Evolutionary conservation across 371 early-diverging fungal genomes (phyloP), one percentile per base, ranked within the genome.

Genomic region (Choanephora cucurbitarum): DNA sequence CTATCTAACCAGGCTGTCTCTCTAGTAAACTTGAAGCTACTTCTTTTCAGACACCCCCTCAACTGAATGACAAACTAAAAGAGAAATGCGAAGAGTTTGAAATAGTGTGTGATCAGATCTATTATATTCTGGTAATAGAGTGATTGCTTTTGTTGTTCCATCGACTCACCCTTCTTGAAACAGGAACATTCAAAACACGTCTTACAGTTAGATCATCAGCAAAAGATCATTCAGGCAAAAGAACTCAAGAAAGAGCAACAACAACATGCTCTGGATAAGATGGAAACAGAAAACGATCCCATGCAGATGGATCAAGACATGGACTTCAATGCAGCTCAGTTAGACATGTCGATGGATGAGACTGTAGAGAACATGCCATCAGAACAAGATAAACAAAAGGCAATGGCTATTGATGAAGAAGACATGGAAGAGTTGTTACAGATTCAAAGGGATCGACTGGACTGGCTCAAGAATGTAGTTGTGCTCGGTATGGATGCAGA

Each of bases 351-450:
- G 37, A 37, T 37, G 37, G 37, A 37, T 11, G 37, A 37, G 7
- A 28, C 62, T 1, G 52, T 54, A 45, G 42, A 49, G 33, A 17
- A n/a, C n/a, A n/a, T n/a, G n/a, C n/a, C n/a, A n/a, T n/a, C 57
- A 40, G 59, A 53, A 46, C 42, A 47, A 31, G 49, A 61, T 19
- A 58, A 66, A 21, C 60, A 56, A n/a, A 55, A 60, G 15, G 56
- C 52, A 9, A 37, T 39, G 54, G 47, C 37, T 15, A 56, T 57
- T 23, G 54, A 63, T 23, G 58, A 52, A 43, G 57, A 60, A 34
- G 77, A 73, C 40, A 77, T 77, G 74, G 77, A 77, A 17, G 72
- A 77, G 24, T 24, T 77, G n/a, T 47, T 73, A 9, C 70, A 73
- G 44, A 55, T 72, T 31, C 79, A 78, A 58, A 64, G 62, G 23